Base-by-base conservation (phyloP, 2,329 filamentous ascomycete species). In the Aureobasidium sp. region DNA sequence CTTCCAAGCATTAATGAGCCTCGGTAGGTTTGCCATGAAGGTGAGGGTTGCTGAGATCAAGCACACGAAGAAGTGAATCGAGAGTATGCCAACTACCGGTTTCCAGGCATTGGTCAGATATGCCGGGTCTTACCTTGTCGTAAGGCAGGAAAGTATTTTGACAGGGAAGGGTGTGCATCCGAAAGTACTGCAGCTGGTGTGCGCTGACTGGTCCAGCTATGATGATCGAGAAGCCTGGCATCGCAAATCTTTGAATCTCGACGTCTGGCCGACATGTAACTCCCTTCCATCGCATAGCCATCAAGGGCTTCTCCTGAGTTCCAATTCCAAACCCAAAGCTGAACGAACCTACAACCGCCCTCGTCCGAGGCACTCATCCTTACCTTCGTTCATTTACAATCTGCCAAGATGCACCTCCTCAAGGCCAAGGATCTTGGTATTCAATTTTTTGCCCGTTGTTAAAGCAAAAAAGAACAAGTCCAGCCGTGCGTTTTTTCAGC, bases 401-500 rank as follows among this genome's bases (percentile, higher is more conserved):
- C 5, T 16, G 27, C 42, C 54, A 44, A 58, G 44, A 25, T 30
- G 14, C 21, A 58, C 42, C 10, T 48, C 42, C 9, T n/a, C 14
- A 1, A 13, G 25, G 42, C 54, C 54, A 58, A 58, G 54, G 21
- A 21, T 58, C 54, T 58, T 58, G 54, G 54, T 48, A 47, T 48
- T 48, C 54, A 48, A 58, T 58, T 32, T 32, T 58, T 48, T 39
- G 30, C 48, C 30, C 53, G 54, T 32, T 30, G 11, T 4, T 34
- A 37, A 39, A 48, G 16, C 21, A 29, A 58, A 58, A 47, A 36
- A 37, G 34, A 44, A 47, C 54, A 57, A 57, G 30, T 58, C 32
- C 41, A 58, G 54, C 54, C 54, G 42, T 39, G 32, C 21, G 21
- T 7, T n/a, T 48, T 37, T n/a, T 21, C 54, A 45, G 25, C 21